Evolutionary conservation across 176 grass and related monocot species (phyloP), one percentile per base, ranked within the genome.

Genomic region (Eragrostis nindensis): DNA sequence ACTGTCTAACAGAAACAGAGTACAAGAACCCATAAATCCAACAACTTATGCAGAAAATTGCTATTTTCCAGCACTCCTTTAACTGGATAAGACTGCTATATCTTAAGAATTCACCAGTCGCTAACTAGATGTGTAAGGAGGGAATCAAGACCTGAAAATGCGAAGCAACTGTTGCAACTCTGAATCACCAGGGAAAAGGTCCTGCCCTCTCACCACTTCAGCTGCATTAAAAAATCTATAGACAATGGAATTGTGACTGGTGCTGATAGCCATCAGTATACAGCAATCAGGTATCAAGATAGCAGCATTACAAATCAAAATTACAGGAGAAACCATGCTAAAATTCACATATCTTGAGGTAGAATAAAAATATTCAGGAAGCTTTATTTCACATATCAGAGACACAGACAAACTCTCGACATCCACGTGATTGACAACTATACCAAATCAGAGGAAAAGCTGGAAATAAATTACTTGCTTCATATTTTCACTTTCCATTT

Each of bases 91-190:
- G 5, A 50, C 21, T 48, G 42, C 26, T 41, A 46, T n/a, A n/a
- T n/a, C n/a, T n/a, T n/a, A 14, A 39, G 16, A 40, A 19, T 48
- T 8, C 0, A 21, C 1, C 2, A 65, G 11, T 29, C 29, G 47
- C 38, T 32, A 1, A 42, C 5, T 42, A 42, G 7, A 42, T 5
- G 7, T 5, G 5, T n/a, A 26, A 56, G 25, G 4, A 80, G 38
- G 25, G 11, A 60, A 17, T 17, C 40, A 75, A 39, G 8, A 95
- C 96, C 92, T 95, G 85, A 95, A 99, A 83, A 99, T 99, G 82
- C 90, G 88, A 86, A 99, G 96, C 55, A 99, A 79, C 71, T 99
- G 96, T 75, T 95, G 96, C 63, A 99, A 82, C 73, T 99, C 92
- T 2, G 96, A 99, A 56, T 99, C 92, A 26, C 96, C 92, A 65